Base-by-base conservation (phyloP, 805 yeast species). In the Lipomyces chichibuensis region DNA sequence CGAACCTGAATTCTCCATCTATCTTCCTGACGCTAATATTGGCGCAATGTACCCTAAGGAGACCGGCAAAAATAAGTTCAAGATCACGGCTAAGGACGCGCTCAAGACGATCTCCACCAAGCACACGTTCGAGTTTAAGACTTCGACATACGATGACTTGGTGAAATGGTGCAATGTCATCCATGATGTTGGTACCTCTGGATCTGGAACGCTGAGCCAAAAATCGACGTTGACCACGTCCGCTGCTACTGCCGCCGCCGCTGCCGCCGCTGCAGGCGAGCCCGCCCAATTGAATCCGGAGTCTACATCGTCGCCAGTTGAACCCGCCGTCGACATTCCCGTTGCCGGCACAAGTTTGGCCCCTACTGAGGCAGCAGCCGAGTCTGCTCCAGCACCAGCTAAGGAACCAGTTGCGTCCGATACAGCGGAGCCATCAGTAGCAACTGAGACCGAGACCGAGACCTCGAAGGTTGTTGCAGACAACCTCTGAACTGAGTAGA, bases 1-100 rank as follows among this genome's bases (percentile, higher is more conserved):
- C 6, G 77, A 78, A n/a, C 87, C 87, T 17, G 81, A 81, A 29
- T 71, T 82, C 55, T 79, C 82, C 20, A 71, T 85, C 5, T 83
- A 78, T 65, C 73, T 84, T 49, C 87, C 87, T 9, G 86, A 83
- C 23, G 78, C 83, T 65, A 72, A 77, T 37, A 64, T 83, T 14
- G 82, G 83, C 37, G 73, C 75, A 23, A 77, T 78, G 43, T 71
- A 78, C 8, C 62, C 72, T 2, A 75, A 73, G 17, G 75, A 71
- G 14, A 72, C 75, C 33, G 82, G 79, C 27, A 80, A 80, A 63
- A 78, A 74, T 76, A 80, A 79, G 67, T 79, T 84, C 70, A 73
- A 74, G 58, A 62, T 84, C 25, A 77, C 77, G 52, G 86, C 85
- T 29, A 84, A 83, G 71, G 85, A 81, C 65, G 67, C 76, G 14